Conservation (phyloP, 345 rosid species). For the Moricandia moricandioides region DNA sequence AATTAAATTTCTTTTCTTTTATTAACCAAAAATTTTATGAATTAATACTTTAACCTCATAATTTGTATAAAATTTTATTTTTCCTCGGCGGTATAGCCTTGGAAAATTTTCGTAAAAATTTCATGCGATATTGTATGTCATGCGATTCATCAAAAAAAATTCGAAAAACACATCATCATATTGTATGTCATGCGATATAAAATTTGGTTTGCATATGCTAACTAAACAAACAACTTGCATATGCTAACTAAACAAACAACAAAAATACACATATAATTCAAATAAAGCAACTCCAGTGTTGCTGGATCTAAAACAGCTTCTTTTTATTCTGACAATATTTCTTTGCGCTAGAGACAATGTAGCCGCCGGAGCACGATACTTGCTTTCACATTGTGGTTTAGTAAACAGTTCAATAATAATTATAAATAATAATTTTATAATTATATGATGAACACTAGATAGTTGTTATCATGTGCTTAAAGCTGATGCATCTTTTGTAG, state of each 20-base stretch:
- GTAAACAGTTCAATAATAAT: background rate
- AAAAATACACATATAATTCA: background rate
- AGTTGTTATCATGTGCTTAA: slow-evolving; percentile 36
- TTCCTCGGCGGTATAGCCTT: no score
- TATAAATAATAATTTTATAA: background rate
- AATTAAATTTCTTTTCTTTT: background rate
- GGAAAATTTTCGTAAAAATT: no score
- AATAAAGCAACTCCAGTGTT: slow-evolving; percentile 26
- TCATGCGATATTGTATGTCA: no score
- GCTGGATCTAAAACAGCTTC: slow-evolving; percentile 29
- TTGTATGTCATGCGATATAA: background rate
- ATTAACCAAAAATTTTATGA: background rate
- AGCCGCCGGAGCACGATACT: slow-evolving; percentile 19
- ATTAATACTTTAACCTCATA: no score
- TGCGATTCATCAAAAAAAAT: background rate
- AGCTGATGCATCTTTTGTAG: slow-evolving; percentile 28
- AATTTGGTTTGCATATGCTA: slow-evolving; percentile 3
- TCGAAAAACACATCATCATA: background rate
- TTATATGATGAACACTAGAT: background rate
- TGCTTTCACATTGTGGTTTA: slow-evolving; percentile 2
- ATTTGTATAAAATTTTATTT: no score
- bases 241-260: background rate
- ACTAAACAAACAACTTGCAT: background rate
- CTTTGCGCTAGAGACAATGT: slow-evolving; percentile 9
- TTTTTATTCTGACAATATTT: slow-evolving; percentile 13